Percentiles rank a stretch among this genome's conserved stretches.
Evolutionary conservation across 768 basidiomycete genomes (phyloP).

Genomic region (Kwoniella botswanensis): DNA sequence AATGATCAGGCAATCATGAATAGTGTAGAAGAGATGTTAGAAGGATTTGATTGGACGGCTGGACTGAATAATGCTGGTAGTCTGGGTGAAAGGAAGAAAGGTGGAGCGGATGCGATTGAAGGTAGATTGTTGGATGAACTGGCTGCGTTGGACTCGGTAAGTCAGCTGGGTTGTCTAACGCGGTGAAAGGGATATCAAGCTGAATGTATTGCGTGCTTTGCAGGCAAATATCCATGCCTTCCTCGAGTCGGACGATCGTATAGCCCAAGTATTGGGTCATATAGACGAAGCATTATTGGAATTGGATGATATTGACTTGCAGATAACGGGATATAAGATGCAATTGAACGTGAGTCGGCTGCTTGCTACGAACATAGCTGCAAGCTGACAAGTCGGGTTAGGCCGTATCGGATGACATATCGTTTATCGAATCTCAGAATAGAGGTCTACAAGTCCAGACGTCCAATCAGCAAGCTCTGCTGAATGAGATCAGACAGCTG

Average conservation of each 20-base stretch:
- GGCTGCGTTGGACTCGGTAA: constrained; percentile 90
- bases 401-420: constrained; percentile 95
- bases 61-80: constrained; percentile 13
- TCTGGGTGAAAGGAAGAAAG: constrained; percentile 62
- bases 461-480: constrained; percentile 85
- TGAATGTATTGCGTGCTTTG: too few species aligned
- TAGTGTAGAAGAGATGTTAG: constrained; percentile 97
- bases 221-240: constrained; percentile 98
- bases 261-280: constrained; percentile 79
- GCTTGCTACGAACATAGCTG: background rate
- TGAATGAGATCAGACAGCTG: constrained; percentile 84
- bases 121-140: constrained; percentile 85
- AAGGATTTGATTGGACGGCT: constrained; percentile 92
- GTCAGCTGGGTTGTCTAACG: background rate
- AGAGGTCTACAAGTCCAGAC: constrained; percentile 96
- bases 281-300: constrained; percentile 88
- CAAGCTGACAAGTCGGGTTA: constrained; percentile 55
- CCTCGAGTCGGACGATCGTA: constrained; percentile 91
- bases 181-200: too few species aligned
- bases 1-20: constrained; percentile 74
- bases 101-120: constrained; percentile 89
- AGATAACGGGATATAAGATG: constrained; percentile 92
- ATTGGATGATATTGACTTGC: constrained; percentile 85
- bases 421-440: constrained; percentile 93
- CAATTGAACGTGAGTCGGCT: constrained; percentile 78